These are phyloP conservation scores for Kwoniella shivajii DNA, from an alignment of 1,284 basidiomycete species.

Conservation along the genomic window DNA sequence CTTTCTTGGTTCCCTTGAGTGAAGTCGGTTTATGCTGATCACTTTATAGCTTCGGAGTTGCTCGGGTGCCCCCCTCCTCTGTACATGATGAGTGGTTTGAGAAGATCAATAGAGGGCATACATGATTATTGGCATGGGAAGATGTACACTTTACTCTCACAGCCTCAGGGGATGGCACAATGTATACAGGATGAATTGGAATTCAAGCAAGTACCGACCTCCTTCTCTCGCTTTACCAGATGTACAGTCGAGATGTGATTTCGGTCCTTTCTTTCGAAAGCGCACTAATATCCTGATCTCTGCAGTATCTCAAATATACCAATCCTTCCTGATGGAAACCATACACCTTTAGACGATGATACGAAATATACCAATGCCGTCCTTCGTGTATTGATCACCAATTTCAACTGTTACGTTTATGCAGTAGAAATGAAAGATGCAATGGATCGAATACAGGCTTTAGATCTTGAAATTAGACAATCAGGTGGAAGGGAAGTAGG, in stretches of 20 bases:
- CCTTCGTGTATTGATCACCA: background rate
- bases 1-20: background rate
- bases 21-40: background rate
- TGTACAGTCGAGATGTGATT: background rate
- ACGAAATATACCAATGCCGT: slow-evolving; percentile 1
- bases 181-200: slow-evolving; percentile 14
- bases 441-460: slow-evolving; percentile 3
- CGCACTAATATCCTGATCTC: background rate
- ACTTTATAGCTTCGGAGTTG: slow-evolving; percentile 5
- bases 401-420: slow-evolving; percentile 9
- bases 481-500: background rate
- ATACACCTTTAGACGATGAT: background rate
- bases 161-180: background rate
- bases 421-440: slow-evolving; percentile 13
- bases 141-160: background rate
- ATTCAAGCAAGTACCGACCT: slow-evolving; percentile 2
- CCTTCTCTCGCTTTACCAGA: background rate
- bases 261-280: background rate
- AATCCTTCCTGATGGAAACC: background rate
- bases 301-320: slow-evolving; percentile 12
- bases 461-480: background rate
- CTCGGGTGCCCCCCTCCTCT: background rate
- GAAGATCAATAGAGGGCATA: slow-evolving; percentile 1
- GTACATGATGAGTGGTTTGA: background rate
- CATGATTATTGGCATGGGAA: slow-evolving; percentile 16